These are phyloP conservation scores for Calocera viscosa DNA, from an alignment of 768 basidiomycete genomes.

Conservation along the genomic window DNA sequence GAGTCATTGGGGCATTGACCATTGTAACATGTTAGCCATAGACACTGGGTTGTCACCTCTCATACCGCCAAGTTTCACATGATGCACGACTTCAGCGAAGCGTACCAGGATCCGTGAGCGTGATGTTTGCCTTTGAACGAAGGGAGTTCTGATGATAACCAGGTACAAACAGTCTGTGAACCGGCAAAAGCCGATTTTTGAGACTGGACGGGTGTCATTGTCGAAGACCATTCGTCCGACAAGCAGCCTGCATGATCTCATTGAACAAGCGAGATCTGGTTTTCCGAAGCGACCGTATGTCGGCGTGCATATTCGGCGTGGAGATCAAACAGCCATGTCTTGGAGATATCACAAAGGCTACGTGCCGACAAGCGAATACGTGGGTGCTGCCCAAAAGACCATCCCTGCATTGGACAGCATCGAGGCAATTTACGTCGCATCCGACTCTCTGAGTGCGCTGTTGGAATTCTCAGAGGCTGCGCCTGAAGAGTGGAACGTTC, in stretches of 20 bases:
- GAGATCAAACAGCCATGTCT: slow-evolving; percentile 41
- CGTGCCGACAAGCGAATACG: slow-evolving; percentile 41
- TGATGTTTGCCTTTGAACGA: background rate
- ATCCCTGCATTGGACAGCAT: slow-evolving; percentile 25
- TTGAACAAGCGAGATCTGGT: slow-evolving; percentile 39
- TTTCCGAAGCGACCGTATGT: slow-evolving; percentile 34
- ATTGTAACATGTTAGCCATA: slow-evolving; percentile 21
- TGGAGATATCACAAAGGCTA: slow-evolving; percentile 33
- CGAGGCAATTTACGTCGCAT: slow-evolving; percentile 42
- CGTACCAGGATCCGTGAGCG: slow-evolving; percentile 53
- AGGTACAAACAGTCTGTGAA: slow-evolving; percentile 46
- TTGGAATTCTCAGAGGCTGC: slow-evolving; percentile 35
- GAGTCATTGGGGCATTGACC: slow-evolving; percentile 8
- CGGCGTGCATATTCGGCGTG: slow-evolving; percentile 51
- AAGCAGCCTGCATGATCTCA: slow-evolving; percentile 34
- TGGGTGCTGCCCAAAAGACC: slow-evolving; percentile 32
- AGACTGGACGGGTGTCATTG: slow-evolving; percentile 38
- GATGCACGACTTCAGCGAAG: slow-evolving; percentile 40
- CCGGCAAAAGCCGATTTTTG: slow-evolving; percentile 45
- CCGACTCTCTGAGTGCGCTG: slow-evolving; percentile 41
- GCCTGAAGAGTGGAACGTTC: slow-evolving; percentile 30
- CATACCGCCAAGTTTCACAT: slow-evolving; percentile 55
- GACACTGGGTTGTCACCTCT: slow-evolving; percentile 61
- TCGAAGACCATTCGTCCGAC: slow-evolving; percentile 43
- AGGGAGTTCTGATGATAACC: background rate